A percentile compares a stretch with the other conserved stretches of the same genome.
phyloP scores from a whole-genome alignment of 352 stramenopile species.

The Globisporangium orthogonon region DNA sequence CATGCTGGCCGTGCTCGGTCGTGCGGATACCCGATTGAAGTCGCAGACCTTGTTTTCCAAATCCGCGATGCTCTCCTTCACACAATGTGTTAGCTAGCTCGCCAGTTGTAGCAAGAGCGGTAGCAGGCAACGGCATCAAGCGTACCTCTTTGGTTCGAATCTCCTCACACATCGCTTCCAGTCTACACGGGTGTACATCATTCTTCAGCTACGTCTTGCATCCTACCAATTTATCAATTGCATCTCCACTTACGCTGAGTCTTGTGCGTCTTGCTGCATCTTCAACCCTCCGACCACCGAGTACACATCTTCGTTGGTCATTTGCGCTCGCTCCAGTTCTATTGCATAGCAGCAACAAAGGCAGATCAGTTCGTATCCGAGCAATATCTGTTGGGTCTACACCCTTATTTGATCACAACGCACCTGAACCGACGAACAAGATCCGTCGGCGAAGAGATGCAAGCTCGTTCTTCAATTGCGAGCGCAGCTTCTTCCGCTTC shows the following conservation, averaged over 20 bases:
- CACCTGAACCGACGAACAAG: constrained; percentile 30
- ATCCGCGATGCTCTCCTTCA: constrained; percentile 25
- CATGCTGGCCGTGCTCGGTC: constrained; percentile 4
- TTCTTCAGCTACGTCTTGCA: background rate
- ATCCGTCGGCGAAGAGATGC: constrained; percentile 32
- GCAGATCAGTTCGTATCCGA: background rate
- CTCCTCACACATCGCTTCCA: constrained; percentile 21
- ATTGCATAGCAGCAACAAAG: background rate
- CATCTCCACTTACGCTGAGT: constrained; percentile 17
- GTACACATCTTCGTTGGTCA: constrained; percentile 39
- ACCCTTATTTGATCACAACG: background rate
- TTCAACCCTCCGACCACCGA: constrained; percentile 23
- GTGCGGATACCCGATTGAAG: constrained; percentile 6
- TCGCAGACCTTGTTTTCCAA: constrained; percentile 19
- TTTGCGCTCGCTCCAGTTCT: constrained; percentile 42
- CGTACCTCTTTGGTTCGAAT: constrained; percentile 23
- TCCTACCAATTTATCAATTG: background rate
- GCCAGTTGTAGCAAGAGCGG: background rate
- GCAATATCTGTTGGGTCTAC: background rate
- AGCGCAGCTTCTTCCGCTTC: constrained; percentile 36
- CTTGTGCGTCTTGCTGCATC: constrained; percentile 22
- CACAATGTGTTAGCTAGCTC: constrained; percentile 6
- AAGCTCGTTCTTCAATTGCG: constrained; percentile 42
- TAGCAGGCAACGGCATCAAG: background rate
- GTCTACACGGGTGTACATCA: constrained; percentile 8